Base-by-base conservation (phyloP, 2,329 filamentous ascomycete species). In the Cercospora berteroae region DNA sequence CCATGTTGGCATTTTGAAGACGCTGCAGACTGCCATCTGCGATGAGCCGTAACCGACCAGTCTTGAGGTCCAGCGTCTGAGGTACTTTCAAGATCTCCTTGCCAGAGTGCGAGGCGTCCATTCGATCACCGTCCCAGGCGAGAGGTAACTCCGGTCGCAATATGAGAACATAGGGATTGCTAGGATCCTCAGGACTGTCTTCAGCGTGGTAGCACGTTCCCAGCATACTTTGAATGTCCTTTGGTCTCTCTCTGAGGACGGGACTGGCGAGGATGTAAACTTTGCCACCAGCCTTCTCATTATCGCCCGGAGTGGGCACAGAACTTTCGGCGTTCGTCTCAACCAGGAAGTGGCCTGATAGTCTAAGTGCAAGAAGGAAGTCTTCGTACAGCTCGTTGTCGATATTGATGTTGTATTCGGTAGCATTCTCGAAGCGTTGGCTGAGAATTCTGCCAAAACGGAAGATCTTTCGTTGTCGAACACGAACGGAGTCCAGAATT, bases 391-490 rank as follows among this genome's bases (percentile, higher is more conserved):
- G 86, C 33, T 91, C 88, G 8, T 86, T 84, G 4, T 86, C 82
- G 64, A 93, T 86, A 39, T 90, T 89, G 75, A 98, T 90, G 78
- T 92, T 97, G 79, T 95, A 97, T 79, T 99, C 95, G 9, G 93
- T 96, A 5, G 92, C 92, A 76, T 99, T 98, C 79, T 99, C 95
- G 75, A 99, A 99, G 67, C 94, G 89, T 76, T 97, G 92, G 73
- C 91, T 94, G 64, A 99, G 81, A 77, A 96, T 92, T 71, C 93
- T 88, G 18, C 92, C 95, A 80, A 98, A 98, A 68, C 95, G 92
- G 77, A 98, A 96, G 70, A 99, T 85, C 87, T 98, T 98, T 79
- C 95, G 88, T 80, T 99, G 95, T 23, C 95, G 89, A 66, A 98
- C 94, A 75, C 95, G 93, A 23, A 98, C 96, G 0, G 95, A 98